Conservation (phyloP, 2,329 filamentous ascomycete genomes). For the Diaporthe vexans region DNA sequence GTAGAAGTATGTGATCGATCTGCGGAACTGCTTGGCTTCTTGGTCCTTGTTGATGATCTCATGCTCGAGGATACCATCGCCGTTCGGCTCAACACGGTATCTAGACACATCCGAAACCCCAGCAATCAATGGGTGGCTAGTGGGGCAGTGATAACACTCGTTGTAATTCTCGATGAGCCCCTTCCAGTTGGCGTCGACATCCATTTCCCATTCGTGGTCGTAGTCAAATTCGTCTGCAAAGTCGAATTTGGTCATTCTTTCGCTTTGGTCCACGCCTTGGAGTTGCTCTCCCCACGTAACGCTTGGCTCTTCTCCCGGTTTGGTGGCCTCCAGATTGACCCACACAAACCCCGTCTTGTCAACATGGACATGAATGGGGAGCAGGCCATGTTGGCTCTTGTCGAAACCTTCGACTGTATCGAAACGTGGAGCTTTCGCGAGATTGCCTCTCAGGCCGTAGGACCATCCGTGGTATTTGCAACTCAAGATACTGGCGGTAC, state of each 20-base stretch:
- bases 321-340: conserved; percentile 61
- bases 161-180: conserved; percentile 63
- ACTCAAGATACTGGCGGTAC: conserved; percentile 55
- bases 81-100: conserved; percentile 55
- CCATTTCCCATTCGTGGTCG: conserved; percentile 52
- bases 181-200: conserved; percentile 57
- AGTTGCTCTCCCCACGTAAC: conserved; percentile 60
- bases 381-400: conserved; percentile 58
- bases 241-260: conserved; percentile 45
- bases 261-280: conserved; percentile 46
- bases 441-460: conserved; percentile 57
- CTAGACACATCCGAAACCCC: conserved; percentile 59
- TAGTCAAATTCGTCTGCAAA: conserved; percentile 51
- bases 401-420: conserved; percentile 56
- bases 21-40: conserved; percentile 47
- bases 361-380: conserved; percentile 61
- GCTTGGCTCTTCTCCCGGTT: conserved; percentile 48
- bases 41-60: conserved; percentile 54
- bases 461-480: conserved; percentile 63
- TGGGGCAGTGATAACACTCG: conserved; percentile 63
- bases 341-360: conserved; percentile 63
- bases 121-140: conserved; percentile 61
- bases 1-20: conserved; percentile 56
- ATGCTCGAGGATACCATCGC: conserved; percentile 53
- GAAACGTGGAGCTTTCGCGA: conserved; percentile 59